Percentiles rank a stretch among this genome's conserved stretches.
phyloP scores from a whole-genome alignment of 768 basidiomycete genomes.

The Podaxis carcinomalis region DNA sequence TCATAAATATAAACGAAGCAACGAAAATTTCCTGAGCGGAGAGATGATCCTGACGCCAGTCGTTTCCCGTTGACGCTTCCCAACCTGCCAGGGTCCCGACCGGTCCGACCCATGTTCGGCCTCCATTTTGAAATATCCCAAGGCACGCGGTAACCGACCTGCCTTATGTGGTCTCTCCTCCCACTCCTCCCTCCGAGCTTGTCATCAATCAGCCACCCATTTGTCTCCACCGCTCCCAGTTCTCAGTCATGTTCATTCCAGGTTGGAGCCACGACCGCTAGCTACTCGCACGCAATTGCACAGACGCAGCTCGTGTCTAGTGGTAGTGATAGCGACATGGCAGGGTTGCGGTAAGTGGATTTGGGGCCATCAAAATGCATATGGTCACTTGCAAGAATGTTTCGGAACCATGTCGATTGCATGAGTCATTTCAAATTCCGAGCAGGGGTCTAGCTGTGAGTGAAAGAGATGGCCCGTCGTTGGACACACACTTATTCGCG shows the following conservation, averaged over 20 bases:
- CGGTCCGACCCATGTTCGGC: slow-evolving; percentile 1
- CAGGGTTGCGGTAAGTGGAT: slow-evolving; percentile 1
- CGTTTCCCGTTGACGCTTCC: slow-evolving; percentile 8
- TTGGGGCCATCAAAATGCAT: slow-evolving; percentile 11
- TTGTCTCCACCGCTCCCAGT: background rate
- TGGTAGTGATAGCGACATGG: slow-evolving; percentile 16
- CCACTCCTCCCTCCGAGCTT: background rate
- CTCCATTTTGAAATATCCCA: slow-evolving; percentile 4
- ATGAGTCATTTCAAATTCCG: background rate
- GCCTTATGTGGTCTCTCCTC: background rate
- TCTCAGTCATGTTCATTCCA: background rate
- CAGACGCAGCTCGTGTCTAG: slow-evolving; percentile 1
- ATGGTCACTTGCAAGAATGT: background rate
- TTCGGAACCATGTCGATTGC: background rate
- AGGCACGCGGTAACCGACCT: slow-evolving; percentile 1
- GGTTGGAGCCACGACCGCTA: background rate
- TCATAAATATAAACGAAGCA: slow-evolving; percentile 13
- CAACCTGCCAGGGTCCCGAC: background rate
- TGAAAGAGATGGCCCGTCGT: background rate
- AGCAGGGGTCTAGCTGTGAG: background rate
- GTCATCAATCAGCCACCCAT: background rate
- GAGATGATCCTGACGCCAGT: slow-evolving; percentile 8
- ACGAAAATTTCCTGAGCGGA: slow-evolving; percentile 6
- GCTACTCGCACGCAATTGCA: background rate
- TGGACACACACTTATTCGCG: background rate